Percentiles rank a stretch among this genome's conserved stretches.
phyloP scores from a whole-genome alignment of 2,329 filamentous ascomycete species.

The Achaetomium macrosporum region DNA sequence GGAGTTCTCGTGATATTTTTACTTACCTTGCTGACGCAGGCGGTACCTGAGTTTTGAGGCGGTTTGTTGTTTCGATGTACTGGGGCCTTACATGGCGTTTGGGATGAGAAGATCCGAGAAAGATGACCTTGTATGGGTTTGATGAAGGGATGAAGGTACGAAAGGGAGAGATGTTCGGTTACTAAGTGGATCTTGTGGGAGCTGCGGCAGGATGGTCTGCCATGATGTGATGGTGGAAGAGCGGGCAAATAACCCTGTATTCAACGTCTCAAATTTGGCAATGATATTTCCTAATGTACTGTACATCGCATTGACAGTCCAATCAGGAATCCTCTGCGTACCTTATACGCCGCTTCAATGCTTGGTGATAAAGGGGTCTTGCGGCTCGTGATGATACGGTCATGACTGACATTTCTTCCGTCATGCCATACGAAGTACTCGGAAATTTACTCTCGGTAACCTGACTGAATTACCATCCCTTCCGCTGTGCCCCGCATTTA shows the following conservation, averaged over 20 bases:
- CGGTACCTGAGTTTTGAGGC: too few species aligned
- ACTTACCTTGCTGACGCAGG: neutral
- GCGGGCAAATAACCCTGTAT: neutral
- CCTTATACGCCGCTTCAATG: too few species aligned
- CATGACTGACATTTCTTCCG: too few species aligned
- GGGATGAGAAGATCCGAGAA: too few species aligned
- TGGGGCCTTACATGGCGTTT: neutral
- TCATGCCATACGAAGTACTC: too few species aligned
- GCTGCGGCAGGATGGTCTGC: neutral
- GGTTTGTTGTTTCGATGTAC: neutral
- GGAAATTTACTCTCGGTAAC: too few species aligned
- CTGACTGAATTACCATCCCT: neutral
- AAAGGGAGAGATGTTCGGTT: neutral
- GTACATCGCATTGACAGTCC: neutral
- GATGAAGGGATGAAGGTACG: neutral
- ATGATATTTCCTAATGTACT: neutral
- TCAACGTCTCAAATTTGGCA: neutral
- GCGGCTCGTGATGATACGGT: too few species aligned
- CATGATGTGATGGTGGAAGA: neutral
- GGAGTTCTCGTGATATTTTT: constrained; percentile 16
- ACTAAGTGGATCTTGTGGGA: neutral
- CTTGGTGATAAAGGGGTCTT: too few species aligned
- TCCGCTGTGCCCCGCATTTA: neutral
- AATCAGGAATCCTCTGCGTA: too few species aligned
- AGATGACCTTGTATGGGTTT: neutral